phyloP scores from a whole-genome alignment of 495 filamentous ascomycete species.

The Cairneyella variabilis region DNA sequence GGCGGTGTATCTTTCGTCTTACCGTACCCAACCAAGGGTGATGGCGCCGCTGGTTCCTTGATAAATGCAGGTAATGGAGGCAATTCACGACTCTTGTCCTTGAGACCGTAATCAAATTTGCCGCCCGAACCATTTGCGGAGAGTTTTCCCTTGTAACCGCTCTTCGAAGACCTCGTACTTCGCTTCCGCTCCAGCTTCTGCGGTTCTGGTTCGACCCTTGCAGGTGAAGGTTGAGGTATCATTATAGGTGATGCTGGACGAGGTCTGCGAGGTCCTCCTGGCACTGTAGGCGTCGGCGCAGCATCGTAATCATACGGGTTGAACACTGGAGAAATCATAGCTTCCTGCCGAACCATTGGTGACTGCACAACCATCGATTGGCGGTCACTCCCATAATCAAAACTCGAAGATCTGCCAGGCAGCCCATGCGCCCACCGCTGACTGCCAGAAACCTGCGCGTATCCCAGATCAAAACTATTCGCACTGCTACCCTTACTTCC shows the following conservation, averaged over 20 bases:
- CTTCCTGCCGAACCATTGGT: conserved; percentile 27
- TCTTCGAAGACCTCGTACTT: conserved; percentile 57
- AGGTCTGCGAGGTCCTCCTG: conserved; percentile 63
- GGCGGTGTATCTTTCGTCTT: conserved; percentile 47
- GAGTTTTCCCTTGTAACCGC: conserved; percentile 23
- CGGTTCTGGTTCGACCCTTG: conserved; percentile 25
- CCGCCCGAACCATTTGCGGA: conserved; percentile 2
- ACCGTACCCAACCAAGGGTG: conserved; percentile 53
- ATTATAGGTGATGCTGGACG: conserved; percentile 28
- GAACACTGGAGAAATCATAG: conserved; percentile 25
- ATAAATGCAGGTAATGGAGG: conserved; percentile 27
- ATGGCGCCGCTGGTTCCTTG: conserved; percentile 35
- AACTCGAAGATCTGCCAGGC: conserved; percentile 70
- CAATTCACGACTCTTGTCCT: conserved; percentile 20
- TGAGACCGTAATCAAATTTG: conserved; percentile 18
- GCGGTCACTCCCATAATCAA: conserved; percentile 59
- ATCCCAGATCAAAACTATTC: conserved; percentile 64
- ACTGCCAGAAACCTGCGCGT: conserved; percentile 48
- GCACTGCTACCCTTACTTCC: conserved; percentile 71
- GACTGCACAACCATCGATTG: conserved; percentile 25
- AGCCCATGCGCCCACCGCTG: conserved; percentile 52
- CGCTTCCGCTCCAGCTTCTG: conserved; percentile 49
- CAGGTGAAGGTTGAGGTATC: conserved; percentile 15
- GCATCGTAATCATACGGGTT: conserved; percentile 63
- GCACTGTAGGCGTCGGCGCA: conserved; percentile 84